Evolutionary conservation across 2,329 filamentous ascomycete genomes (phyloP).

Genomic region (Colletotrichum sp.): DNA sequence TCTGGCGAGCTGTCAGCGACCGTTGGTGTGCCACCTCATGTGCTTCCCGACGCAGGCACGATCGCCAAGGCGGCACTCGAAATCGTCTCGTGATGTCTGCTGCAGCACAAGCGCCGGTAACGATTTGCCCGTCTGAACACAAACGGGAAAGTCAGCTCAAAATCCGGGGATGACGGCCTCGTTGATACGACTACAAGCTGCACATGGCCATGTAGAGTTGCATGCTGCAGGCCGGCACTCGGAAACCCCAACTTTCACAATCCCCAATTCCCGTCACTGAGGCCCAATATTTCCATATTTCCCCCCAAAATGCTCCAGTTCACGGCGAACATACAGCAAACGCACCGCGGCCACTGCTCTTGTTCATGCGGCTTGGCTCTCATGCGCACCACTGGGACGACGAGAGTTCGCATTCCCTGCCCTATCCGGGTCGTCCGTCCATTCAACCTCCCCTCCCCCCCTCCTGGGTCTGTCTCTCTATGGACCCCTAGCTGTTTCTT

Average conservation of each 20-base stretch:
- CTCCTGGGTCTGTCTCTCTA: neutral
- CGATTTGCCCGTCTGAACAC: neutral
- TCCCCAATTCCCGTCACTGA: neutral
- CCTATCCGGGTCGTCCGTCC: neutral
- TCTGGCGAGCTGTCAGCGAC: neutral
- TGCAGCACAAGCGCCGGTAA: neutral
- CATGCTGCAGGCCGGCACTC: conserved; percentile 2
- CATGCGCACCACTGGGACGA: neutral
- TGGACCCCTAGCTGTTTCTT: neutral
- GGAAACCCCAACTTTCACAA: neutral
- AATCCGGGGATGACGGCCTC: neutral
- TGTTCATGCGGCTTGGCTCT: neutral
- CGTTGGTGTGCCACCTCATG: neutral
- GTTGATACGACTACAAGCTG: neutral
- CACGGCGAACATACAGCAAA: neutral
- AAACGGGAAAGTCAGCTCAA: neutral
- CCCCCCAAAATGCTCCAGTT: neutral
- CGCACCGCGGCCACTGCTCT: neutral
- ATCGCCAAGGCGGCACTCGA: neutral
- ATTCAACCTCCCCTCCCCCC: neutral
- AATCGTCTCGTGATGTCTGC: neutral
- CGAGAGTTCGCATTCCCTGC: neutral
- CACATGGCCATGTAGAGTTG: neutral
- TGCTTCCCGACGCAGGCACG: neutral
- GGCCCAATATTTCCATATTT: neutral